Conservation (phyloP, 176 grass and related monocot genomes). For the Secale cereale region DNA sequence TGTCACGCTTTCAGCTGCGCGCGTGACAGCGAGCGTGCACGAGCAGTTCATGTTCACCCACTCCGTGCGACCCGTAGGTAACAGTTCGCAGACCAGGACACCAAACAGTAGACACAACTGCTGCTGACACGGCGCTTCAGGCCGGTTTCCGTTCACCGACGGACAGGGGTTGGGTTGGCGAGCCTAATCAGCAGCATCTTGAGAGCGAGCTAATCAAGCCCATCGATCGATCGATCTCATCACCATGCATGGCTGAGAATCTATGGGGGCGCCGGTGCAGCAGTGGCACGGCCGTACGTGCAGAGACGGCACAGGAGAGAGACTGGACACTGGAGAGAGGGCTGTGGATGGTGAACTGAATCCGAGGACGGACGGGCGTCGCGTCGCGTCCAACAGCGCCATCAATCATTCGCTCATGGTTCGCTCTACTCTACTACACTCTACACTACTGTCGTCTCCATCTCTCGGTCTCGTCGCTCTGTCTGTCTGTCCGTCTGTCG, state of each 20-base stretch:
- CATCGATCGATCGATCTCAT: neutral
- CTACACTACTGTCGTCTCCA: neutral
- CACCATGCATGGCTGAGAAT: neutral
- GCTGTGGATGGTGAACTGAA: neutral
- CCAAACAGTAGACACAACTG: neutral
- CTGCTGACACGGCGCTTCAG: neutral
- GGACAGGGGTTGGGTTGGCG: neutral
- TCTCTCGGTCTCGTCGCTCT: neutral
- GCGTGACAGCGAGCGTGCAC: neutral
- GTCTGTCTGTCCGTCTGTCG: neutral
- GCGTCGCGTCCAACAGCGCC: conserved; percentile 16
- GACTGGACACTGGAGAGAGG: neutral
- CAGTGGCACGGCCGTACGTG: neutral
- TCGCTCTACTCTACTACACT: neutral
- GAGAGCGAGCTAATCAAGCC: neutral
- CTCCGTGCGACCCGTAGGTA: neutral
- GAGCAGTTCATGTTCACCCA: neutral
- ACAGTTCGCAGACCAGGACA: neutral
- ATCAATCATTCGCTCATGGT: conserved; percentile 26
- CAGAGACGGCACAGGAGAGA: neutral
- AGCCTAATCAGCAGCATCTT: neutral
- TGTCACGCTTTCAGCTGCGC: neutral
- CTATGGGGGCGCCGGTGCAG: neutral
- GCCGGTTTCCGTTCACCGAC: neutral
- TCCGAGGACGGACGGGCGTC: conserved; percentile 28